A percentile compares a stretch with the other conserved stretches of the same genome.
phyloP scores from a whole-genome alignment of 1,139 yeast species.

The Yamadazyma jaroonii region DNA sequence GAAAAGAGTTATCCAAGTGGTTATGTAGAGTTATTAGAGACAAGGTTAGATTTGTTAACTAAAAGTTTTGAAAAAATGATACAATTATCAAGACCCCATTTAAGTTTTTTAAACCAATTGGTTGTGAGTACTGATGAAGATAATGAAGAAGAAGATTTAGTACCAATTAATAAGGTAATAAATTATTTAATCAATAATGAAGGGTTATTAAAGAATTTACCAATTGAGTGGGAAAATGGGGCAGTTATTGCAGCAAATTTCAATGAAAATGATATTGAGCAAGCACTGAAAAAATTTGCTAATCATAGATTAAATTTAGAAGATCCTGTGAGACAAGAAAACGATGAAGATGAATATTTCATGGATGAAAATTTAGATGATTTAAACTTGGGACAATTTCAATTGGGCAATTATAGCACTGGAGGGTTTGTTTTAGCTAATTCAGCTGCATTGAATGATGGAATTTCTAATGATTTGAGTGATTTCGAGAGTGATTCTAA shows the following conservation, averaged over 20 bases:
- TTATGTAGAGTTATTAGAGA: slow-evolving; percentile 69
- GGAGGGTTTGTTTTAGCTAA: slow-evolving; percentile 22
- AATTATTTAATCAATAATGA: slow-evolving; percentile 37
- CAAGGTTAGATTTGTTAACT: slow-evolving; percentile 60
- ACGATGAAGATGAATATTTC: slow-evolving; percentile 3
- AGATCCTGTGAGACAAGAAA: neutral
- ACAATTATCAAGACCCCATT: slow-evolving; percentile 33
- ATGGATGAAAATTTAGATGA: slow-evolving; percentile 1
- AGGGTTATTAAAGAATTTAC: slow-evolving; percentile 34
- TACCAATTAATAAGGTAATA: slow-evolving; percentile 53
- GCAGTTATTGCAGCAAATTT: slow-evolving; percentile 40
- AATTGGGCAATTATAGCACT: slow-evolving; percentile 15
- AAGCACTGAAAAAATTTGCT: slow-evolving; percentile 31
- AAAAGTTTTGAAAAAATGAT: slow-evolving; percentile 49
- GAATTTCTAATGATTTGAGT: slow-evolving; percentile 17
- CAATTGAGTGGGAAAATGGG: slow-evolving; percentile 47
- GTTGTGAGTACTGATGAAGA: slow-evolving; percentile 7
- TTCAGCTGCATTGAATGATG: slow-evolving; percentile 17
- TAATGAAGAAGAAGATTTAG: slow-evolving; percentile 16
- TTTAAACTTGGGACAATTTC: slow-evolving; percentile 7
- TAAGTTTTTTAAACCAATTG: slow-evolving; percentile 28
- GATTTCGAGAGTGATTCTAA: slow-evolving; percentile 24
- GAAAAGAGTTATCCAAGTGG: slow-evolving; percentile 65
- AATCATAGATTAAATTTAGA: slow-evolving; percentile 21
- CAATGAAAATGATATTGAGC: slow-evolving; percentile 19